Evolutionary conservation across 129 eudicot genomes (phyloP), one percentile per base, ranked within the genome.

Genomic region (Arctium minus): DNA sequence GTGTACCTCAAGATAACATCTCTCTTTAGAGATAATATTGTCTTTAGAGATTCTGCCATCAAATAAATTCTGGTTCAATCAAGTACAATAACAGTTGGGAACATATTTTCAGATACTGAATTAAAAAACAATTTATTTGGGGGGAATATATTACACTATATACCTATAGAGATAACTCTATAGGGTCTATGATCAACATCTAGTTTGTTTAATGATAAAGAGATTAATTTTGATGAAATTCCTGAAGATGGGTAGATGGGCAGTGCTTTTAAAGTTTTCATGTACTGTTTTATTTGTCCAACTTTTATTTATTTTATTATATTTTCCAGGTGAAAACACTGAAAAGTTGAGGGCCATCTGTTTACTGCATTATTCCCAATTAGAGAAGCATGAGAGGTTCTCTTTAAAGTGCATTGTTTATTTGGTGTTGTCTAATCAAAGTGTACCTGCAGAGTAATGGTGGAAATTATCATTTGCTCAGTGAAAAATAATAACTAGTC

Each of bases 351-450:
- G 87, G 75, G 42, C 75, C 74, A 78, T 73, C 80, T 65, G 83
- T 74, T 78, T 32, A 70, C 80, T 84, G 87, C 87, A 84, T 79
- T 84, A 84, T 84, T 84, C 87, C 83, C 80, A 73, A 84, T 84
- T 79, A 73, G 87, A 84, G 84, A 79, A 64, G 84, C 84, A 84
- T 67, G 87, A 84, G 87, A 73, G 84, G 87, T 79, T 73, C 72
- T 79, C 80, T 84, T 84, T 79, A 84, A 84, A 84, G 84, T 79
- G 80, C 70, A 74, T 78, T 77, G 82, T 53, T 84, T 73, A 73
- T 72, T 32, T 78, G 87, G 84, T 84, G 87, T 79, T 79, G 87
- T 84, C 87, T 74, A 84, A 79, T 84, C 87, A 73, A 84, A 73
- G 38, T 42, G 84, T 79, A 73, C 84, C 48, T 42, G 39, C 36